phyloP scores from a whole-genome alignment of 1,284 basidiomycete species.

The Cystobasidium sp. region DNA sequence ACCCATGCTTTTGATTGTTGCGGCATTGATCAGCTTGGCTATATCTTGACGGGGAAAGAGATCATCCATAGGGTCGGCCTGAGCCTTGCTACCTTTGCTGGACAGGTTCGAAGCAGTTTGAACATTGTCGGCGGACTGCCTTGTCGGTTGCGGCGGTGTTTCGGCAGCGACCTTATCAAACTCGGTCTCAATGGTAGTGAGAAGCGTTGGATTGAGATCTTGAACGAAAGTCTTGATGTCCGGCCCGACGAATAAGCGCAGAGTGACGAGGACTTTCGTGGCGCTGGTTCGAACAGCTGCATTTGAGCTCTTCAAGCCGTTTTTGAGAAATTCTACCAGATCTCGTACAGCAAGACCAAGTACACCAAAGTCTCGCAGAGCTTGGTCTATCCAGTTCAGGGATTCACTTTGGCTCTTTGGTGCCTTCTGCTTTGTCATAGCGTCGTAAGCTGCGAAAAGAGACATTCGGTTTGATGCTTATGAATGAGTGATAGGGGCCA shows the following conservation, averaged over 20 bases:
- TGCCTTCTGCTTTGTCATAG: conserved; percentile 90
- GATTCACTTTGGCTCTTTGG: conserved; percentile 96
- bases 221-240: conserved; percentile 90
- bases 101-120: conserved; percentile 52
- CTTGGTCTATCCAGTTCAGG: conserved; percentile 83
- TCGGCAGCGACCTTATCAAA: conserved; percentile 91
- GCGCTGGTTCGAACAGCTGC: conserved; percentile 91
- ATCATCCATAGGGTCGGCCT: conserved; percentile 80
- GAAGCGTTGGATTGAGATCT: conserved; percentile 90
- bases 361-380: conserved; percentile 90
- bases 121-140: conserved; percentile 72
- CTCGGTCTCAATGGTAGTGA: conserved; percentile 87
- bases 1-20: conserved; percentile 78
- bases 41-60: conserved; percentile 94
- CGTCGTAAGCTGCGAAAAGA: conserved; percentile 74
- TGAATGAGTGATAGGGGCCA: neutral
- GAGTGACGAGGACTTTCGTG: conserved; percentile 89
- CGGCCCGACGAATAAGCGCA: conserved; percentile 90
- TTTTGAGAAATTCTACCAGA: conserved; percentile 89
- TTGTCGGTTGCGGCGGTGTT: conserved; percentile 76
- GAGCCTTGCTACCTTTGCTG: conserved; percentile 60
- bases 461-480: neutral
- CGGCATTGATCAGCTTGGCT: conserved; percentile 82
- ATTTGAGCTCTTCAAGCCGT: conserved; percentile 87
- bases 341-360: conserved; percentile 79